Conservation (phyloP, 164 flowering plant species). For the Vitis labrusca region DNA sequence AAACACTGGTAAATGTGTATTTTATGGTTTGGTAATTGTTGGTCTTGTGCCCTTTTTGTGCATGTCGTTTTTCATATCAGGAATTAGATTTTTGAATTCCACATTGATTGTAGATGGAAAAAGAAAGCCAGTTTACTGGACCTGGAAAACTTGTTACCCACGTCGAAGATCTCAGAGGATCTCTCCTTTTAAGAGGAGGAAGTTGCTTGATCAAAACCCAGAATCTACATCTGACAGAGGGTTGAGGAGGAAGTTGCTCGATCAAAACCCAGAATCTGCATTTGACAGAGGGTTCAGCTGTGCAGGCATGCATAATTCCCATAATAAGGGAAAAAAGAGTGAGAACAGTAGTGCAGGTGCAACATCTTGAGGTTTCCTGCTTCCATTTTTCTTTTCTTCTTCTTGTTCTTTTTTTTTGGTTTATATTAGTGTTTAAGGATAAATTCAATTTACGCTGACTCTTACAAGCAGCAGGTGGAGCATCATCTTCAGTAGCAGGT, state of each 20-base stretch:
- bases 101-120: conserved; percentile 20
- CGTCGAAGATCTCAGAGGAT: conserved; percentile 22
- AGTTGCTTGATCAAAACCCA: conserved; percentile 25
- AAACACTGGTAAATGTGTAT: conserved; percentile 26
- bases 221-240: conserved; percentile 15
- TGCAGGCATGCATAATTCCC: conserved; percentile 37
- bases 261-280: conserved; percentile 23
- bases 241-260: conserved; percentile 32
- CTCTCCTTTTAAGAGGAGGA: conserved; percentile 31
- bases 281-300: conserved; percentile 13
- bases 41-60: neutral
- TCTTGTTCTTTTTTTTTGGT: neutral
- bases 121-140: conserved; percentile 23
- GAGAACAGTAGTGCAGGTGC: conserved; percentile 14
- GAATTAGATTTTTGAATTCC: neutral
- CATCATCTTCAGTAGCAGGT: conserved; percentile 22
- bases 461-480: conserved; percentile 22
- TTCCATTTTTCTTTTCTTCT: neutral
- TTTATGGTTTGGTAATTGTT: neutral
- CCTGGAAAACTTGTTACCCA: conserved; percentile 28
- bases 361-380: conserved; percentile 25
- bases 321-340: conserved; percentile 21
- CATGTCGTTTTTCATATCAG: neutral
- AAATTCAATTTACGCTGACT: no score
- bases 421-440: neutral